Conservation (phyloP, 768 basidiomycete genomes). For the Macrolepiota dolichaula region DNA sequence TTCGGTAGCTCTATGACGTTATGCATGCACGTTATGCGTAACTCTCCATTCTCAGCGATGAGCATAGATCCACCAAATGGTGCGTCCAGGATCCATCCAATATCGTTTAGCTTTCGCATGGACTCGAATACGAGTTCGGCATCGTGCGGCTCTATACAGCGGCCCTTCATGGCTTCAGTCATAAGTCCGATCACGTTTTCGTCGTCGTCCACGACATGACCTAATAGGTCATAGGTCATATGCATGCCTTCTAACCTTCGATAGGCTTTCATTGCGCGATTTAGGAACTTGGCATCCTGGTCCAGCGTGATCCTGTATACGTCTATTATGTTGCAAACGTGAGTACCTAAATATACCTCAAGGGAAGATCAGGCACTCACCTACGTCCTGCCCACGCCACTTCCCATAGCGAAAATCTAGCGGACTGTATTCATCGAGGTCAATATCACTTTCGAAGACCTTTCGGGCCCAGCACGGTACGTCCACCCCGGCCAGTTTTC, state of each 20-base stretch:
- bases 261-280: constrained; percentile 11
- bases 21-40: background rate
- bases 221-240: constrained; percentile 4
- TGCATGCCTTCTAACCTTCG: constrained; percentile 2
- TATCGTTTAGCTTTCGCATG: background rate
- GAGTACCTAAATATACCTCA: background rate
- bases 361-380: background rate
- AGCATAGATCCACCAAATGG: background rate
- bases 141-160: background rate
- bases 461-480: background rate
- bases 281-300: background rate
- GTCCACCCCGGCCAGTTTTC: background rate
- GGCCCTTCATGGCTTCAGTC: constrained; percentile 2
- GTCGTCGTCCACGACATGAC: constrained; percentile 4
- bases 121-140: background rate
- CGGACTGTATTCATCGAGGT: background rate
- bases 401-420: background rate
- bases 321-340: background rate
- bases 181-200: constrained; percentile 2
- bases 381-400: constrained; percentile 6
- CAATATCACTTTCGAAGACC: background rate
- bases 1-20: constrained; percentile 2
- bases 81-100: background rate
- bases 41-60: background rate
- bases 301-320: background rate